Evolutionary conservation across 129 eudicot species (phyloP).

Genomic region (Smallanthus sonchifolius): DNA sequence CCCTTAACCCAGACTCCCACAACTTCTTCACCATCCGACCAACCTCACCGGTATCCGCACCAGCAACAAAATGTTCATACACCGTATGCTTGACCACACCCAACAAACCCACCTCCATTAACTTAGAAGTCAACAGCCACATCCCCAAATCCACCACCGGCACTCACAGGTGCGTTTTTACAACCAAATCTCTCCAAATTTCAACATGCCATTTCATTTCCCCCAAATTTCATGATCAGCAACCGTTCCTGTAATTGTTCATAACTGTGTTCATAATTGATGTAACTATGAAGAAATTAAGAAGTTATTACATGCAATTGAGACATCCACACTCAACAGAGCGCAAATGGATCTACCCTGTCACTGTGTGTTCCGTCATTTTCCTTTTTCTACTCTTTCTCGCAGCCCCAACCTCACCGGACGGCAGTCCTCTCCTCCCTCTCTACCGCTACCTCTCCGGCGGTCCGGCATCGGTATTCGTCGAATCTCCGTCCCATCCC

Average conservation of each 20-base stretch:
- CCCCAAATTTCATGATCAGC: slow-evolving; percentile 5
- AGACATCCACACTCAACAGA: slow-evolving; percentile 29
- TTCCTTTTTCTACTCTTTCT: slow-evolving; percentile 43
- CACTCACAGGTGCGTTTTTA: too few species aligned
- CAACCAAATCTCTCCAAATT: too few species aligned
- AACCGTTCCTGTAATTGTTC: not conserved
- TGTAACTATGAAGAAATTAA: slow-evolving; percentile 43
- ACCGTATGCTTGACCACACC: slow-evolving; percentile 42
- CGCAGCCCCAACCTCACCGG: slow-evolving; percentile 39
- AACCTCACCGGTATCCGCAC: slow-evolving; percentile 48
- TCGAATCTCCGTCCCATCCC: slow-evolving; percentile 61
- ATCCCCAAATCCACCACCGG: slow-evolving; percentile 68
- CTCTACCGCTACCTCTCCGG: slow-evolving; percentile 23
- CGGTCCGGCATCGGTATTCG: slow-evolving; percentile 48
- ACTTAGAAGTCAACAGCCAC: slow-evolving; percentile 62
- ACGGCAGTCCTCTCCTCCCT: slow-evolving; percentile 30
- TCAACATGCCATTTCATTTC: not conserved
- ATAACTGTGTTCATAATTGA: not conserved
- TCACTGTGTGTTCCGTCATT: slow-evolving; percentile 34
- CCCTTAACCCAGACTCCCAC: slow-evolving; percentile 55
- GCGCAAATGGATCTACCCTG: slow-evolving; percentile 45
- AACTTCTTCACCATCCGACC: slow-evolving; percentile 48
- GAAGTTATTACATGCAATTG: slow-evolving; percentile 32
- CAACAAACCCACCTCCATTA: slow-evolving; percentile 42
- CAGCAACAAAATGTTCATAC: slow-evolving; percentile 81